phyloP scores from a whole-genome alignment of 1,284 basidiomycete genomes.

The Takashimella tepidaria region DNA sequence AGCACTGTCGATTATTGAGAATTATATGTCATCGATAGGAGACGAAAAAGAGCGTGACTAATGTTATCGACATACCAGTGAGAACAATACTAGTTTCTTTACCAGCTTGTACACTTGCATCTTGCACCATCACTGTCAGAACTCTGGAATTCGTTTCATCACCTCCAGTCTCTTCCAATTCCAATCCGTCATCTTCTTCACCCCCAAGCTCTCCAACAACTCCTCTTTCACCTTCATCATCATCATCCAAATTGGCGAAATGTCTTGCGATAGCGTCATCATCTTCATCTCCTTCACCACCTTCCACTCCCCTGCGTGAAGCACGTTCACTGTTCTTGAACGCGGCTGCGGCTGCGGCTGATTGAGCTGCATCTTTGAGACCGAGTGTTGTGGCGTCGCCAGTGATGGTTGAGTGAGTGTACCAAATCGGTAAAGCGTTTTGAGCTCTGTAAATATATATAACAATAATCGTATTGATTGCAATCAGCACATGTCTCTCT shows the following conservation, averaged over 20 bases:
- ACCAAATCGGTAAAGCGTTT: slow-evolving; percentile 88
- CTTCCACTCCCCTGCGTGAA: slow-evolving; percentile 5
- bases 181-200: slow-evolving; percentile 17
- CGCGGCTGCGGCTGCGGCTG: slow-evolving; percentile 5
- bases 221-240: slow-evolving; percentile 25
- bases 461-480: no score
- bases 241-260: slow-evolving; percentile 31
- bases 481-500: no score
- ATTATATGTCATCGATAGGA: background rate
- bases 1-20: background rate
- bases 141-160: no score
- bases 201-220: no score
- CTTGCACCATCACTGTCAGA: slow-evolving; percentile 11
- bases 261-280: slow-evolving; percentile 28
- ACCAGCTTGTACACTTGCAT: background rate
- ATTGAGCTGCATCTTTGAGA: slow-evolving; percentile 19
- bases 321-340: slow-evolving; percentile 1
- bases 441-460: slow-evolving; percentile 63
- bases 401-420: slow-evolving; percentile 88
- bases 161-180: slow-evolving; percentile 11
- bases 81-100: background rate
- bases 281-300: slow-evolving; percentile 19
- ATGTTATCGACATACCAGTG: slow-evolving; percentile 2
- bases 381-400: slow-evolving; percentile 85
- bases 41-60: slow-evolving; percentile 1